A percentile compares a stretch with the other conserved stretches of the same genome.
Evolutionary conservation across 225 moss, liverwort and hornwort genomes (phyloP).

Genomic region (Climacium dendroides): DNA sequence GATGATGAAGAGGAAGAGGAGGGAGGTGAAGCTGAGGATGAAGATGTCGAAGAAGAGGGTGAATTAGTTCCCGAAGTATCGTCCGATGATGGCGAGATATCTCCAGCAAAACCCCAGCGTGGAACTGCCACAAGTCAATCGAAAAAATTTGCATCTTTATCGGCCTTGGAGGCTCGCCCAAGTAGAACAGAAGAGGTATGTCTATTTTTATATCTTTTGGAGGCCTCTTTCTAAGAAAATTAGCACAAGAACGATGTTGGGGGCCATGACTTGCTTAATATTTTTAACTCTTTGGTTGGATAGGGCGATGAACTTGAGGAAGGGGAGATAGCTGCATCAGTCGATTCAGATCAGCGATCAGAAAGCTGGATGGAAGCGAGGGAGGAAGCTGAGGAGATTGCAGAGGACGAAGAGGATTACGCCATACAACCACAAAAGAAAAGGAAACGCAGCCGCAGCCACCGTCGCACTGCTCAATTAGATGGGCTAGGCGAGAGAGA

Average conservation of each 20-base stretch:
- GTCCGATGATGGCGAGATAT: slow-evolving; percentile 62
- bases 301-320: slow-evolving; percentile 95
- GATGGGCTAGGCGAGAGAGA: slow-evolving; percentile 52
- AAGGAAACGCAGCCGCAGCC: slow-evolving; percentile 88
- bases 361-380: slow-evolving; percentile 59
- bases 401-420: slow-evolving; percentile 61
- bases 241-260: background rate
- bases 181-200: slow-evolving; percentile 60
- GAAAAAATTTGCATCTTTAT: slow-evolving; percentile 85
- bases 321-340: slow-evolving; percentile 92
- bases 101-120: slow-evolving; percentile 22
- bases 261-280: background rate
- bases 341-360: slow-evolving; percentile 67
- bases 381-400: slow-evolving; percentile 43
- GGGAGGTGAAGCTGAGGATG: slow-evolving; percentile 32
- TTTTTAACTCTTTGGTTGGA: background rate
- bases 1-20: slow-evolving; percentile 39
- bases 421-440: slow-evolving; percentile 65
- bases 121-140: slow-evolving; percentile 42
- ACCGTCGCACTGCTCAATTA: slow-evolving; percentile 52
- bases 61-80: slow-evolving; percentile 33
- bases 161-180: slow-evolving; percentile 76
- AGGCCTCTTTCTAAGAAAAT: background rate
- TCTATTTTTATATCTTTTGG: background rate
- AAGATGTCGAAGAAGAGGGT: slow-evolving; percentile 50